These are phyloP conservation scores for Tranzscheliella williamsii DNA, from an alignment of 1,284 basidiomycete genomes.

Conservation along the genomic window DNA sequence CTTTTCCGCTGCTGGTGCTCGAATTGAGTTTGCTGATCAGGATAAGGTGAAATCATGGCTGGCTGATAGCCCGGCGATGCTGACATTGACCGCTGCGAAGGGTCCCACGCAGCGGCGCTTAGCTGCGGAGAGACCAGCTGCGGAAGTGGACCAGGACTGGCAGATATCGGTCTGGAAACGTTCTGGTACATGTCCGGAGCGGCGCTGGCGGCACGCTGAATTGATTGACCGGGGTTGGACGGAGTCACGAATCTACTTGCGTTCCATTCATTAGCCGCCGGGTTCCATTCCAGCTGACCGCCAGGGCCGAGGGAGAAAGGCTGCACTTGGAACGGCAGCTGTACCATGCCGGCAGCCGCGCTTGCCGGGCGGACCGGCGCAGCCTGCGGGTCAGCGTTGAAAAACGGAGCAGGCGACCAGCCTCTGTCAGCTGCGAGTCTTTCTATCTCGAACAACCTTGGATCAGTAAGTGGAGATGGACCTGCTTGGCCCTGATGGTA, in stretches of 20 bases:
- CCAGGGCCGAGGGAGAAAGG: constrained; percentile 17
- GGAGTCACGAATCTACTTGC: constrained; percentile 27
- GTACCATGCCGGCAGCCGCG: constrained; percentile 35
- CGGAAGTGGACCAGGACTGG: constrained; percentile 1
- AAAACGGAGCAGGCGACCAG: constrained; percentile 48
- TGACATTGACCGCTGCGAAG: constrained; percentile 32
- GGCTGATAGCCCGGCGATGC: constrained; percentile 13
- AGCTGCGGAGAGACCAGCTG: not conserved
- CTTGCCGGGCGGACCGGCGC: constrained; percentile 27
- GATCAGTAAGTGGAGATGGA: constrained; percentile 4
- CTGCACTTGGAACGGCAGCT: constrained; percentile 26
- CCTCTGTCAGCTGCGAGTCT: constrained; percentile 42
- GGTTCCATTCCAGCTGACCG: constrained; percentile 31
- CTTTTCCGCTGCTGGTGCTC: not conserved
- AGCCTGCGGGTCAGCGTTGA: not conserved
- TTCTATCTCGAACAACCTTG: constrained; percentile 29
- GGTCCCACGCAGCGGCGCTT: constrained; percentile 12
- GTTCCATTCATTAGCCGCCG: constrained; percentile 21
- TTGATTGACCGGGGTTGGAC: constrained; percentile 4
- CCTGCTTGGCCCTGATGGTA: constrained; percentile 7
- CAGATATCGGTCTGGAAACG: not conserved
- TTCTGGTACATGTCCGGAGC: constrained; percentile 35
- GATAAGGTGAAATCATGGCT: constrained; percentile 4
- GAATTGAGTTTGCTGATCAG: not conserved
- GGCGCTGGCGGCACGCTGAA: constrained; percentile 35